Percentiles rank a stretch among this genome's conserved stretches.
phyloP scores from a whole-genome alignment of 352 stramenopile genomes.

The Achlya hypogyna region DNA sequence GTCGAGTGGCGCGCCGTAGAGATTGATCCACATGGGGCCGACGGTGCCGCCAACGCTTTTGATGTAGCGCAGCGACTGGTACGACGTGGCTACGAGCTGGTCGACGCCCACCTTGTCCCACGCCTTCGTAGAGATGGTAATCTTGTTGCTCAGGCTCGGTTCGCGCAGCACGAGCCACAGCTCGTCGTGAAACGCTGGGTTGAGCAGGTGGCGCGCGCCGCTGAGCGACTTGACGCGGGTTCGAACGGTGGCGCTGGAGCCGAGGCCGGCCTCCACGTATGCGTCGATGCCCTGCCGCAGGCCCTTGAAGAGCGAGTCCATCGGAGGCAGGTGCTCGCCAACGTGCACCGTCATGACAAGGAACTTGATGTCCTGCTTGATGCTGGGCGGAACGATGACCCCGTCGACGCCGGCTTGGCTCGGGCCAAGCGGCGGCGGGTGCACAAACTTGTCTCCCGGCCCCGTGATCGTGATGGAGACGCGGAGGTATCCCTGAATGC shows the following conservation, averaged over 20 bases:
- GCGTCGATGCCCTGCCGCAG: slow-evolving; percentile 51
- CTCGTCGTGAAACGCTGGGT: slow-evolving; percentile 66
- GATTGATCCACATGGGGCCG: slow-evolving; percentile 53
- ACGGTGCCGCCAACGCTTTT: slow-evolving; percentile 50
- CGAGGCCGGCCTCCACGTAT: slow-evolving; percentile 52
- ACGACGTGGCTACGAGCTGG: slow-evolving; percentile 55
- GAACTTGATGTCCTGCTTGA: slow-evolving; percentile 65
- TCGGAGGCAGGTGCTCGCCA: slow-evolving; percentile 55
- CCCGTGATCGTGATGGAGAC: slow-evolving; percentile 80
- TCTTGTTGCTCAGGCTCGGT: slow-evolving; percentile 63
- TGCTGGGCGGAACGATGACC: slow-evolving; percentile 67
- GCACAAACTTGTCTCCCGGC: slow-evolving; percentile 71
- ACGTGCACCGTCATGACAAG: slow-evolving; percentile 49
- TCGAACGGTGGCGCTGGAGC: slow-evolving; percentile 44
- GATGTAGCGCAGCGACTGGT: slow-evolving; percentile 56
- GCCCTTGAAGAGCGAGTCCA: slow-evolving; percentile 42
- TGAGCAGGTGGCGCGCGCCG: slow-evolving; percentile 47
- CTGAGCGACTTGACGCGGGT: slow-evolving; percentile 69
- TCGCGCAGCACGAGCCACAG: slow-evolving; percentile 63
- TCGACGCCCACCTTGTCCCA: slow-evolving; percentile 65
- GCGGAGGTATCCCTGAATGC: slow-evolving; percentile 84
- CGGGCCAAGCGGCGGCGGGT: slow-evolving; percentile 45
- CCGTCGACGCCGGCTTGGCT: slow-evolving; percentile 34
- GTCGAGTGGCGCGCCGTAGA: slow-evolving; percentile 53
- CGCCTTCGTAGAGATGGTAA: slow-evolving; percentile 53